Evolutionary conservation across 225 moss, liverwort and hornwort genomes (phyloP).

Genomic region (Sphagnum tenellum): DNA sequence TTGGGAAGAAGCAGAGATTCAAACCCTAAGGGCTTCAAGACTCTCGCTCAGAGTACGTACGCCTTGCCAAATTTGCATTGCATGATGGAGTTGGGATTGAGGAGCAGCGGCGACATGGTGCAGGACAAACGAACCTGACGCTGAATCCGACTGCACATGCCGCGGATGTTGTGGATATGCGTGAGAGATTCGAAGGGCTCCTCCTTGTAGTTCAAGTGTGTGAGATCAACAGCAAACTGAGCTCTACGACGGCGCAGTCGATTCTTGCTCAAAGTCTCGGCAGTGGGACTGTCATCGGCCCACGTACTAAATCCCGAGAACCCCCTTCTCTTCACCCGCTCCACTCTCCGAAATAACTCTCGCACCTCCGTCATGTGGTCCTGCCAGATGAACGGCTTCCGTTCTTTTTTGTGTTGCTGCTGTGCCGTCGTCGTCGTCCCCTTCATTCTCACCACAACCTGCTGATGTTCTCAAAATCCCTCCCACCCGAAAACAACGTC

Average conservation of each 20-base stretch:
- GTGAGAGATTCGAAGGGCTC: conserved; percentile 71
- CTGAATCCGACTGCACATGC: conserved; percentile 80
- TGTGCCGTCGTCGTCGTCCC: no score
- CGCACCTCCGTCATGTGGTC: conserved; percentile 85
- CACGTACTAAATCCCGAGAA: conserved; percentile 77
- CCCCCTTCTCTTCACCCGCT: conserved; percentile 39
- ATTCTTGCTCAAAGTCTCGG: conserved; percentile 61
- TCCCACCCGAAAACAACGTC: no score
- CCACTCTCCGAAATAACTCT: conserved; percentile 60
- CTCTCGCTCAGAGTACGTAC: no score
- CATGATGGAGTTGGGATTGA: no score
- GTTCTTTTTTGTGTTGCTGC: background rate
- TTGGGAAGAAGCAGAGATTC: no score
- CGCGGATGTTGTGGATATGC: conserved; percentile 72
- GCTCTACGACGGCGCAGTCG: conserved; percentile 42
- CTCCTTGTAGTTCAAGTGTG: conserved; percentile 68
- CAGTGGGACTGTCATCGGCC: conserved; percentile 52
- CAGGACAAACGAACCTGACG: conserved; percentile 26
- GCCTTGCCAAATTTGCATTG: no score
- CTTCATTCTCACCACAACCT: no score
- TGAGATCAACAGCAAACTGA: conserved; percentile 44
- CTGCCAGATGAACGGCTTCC: conserved; percentile 66
- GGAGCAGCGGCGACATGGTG: no score
- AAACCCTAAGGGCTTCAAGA: no score
- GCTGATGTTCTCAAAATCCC: no score